Percentiles rank a stretch among this genome's conserved stretches.
These are phyloP conservation scores for Xanthoparmelia taractica DNA, from an alignment of 495 filamentous ascomycete species.

Conservation along the genomic window DNA sequence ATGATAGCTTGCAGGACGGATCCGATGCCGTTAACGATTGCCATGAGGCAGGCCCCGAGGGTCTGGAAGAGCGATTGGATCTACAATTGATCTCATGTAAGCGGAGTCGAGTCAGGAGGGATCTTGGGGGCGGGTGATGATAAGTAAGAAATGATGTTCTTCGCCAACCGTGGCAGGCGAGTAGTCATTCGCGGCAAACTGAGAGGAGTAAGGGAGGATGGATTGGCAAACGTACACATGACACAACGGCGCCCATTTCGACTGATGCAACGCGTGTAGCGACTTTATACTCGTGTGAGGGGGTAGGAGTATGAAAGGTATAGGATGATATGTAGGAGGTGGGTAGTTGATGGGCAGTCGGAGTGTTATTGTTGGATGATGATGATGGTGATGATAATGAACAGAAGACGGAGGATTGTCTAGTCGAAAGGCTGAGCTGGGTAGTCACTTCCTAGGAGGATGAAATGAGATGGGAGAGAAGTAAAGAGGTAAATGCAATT, in stretches of 20 bases:
- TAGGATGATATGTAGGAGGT: not conserved
- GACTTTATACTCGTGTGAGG: conserved; percentile 19
- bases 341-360: conserved; percentile 22
- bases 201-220: not conserved
- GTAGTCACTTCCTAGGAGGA: conserved; percentile 3
- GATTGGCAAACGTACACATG: conserved; percentile 65
- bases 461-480: not conserved
- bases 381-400: not conserved
- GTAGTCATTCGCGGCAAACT: not conserved
- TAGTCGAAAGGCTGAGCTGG: not conserved
- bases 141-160: not conserved
- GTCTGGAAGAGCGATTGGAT: conserved; percentile 69
- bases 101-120: not conserved
- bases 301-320: conserved; percentile 25
- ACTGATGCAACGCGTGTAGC: conserved; percentile 22
- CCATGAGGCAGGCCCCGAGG: conserved; percentile 78
- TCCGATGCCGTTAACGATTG: conserved; percentile 74
- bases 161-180: not conserved
- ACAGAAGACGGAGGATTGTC: not conserved
- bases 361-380: not conserved
- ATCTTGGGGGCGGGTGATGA: conserved; percentile 15
- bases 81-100: conserved; percentile 39
- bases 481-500: conserved; percentile 17
- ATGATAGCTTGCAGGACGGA: conserved; percentile 70
- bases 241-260: conserved; percentile 92